A percentile compares a stretch with the other conserved stretches of the same genome.
These are phyloP conservation scores for Phytophthora ohioensis DNA, from an alignment of 352 stramenopile genomes.

Conservation along the genomic window DNA sequence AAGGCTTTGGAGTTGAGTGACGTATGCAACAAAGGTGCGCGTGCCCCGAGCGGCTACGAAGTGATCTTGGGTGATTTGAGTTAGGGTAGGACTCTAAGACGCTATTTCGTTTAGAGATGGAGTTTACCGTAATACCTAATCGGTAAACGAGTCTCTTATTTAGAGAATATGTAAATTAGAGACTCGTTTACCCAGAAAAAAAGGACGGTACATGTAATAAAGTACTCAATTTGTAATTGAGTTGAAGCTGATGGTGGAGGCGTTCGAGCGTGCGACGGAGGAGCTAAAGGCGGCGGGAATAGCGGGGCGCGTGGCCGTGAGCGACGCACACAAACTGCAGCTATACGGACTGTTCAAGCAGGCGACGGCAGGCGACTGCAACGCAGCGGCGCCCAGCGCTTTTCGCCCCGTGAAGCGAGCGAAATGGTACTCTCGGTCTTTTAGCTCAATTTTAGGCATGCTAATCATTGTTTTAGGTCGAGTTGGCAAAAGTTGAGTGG, in stretches of 20 bases:
- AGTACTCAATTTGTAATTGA: not conserved
- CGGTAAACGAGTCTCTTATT: too few relatives aligned
- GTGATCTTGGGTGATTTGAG: not conserved
- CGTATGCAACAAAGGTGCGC: conserved; percentile 8
- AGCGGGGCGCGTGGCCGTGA: conserved; percentile 42
- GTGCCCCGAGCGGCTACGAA: conserved; percentile 10
- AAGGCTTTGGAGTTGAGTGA: not conserved
- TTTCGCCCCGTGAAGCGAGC: conserved; percentile 70
- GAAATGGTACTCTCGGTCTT: conserved; percentile 54
- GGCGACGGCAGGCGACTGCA: conserved; percentile 70
- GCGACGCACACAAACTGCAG: conserved; percentile 77
- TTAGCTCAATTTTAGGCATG: conserved; percentile 1
- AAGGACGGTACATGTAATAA: not conserved
- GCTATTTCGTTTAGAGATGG: too few relatives aligned
- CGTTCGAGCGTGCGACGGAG: conserved; percentile 60
- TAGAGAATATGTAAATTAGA: too few relatives aligned
- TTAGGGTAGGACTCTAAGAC: not conserved
- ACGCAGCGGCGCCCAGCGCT: conserved; percentile 54
- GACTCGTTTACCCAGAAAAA: too few relatives aligned
- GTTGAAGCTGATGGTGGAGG: conserved; percentile 51
- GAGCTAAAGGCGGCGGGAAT: conserved; percentile 42
- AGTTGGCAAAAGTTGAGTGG: conserved; percentile 57
- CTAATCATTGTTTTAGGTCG: conserved; percentile 44
- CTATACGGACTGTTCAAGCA: conserved; percentile 88
- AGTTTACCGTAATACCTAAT: too few relatives aligned